Conservation (phyloP, 495 filamentous ascomycete genomes). For the Podospora didyma region DNA sequence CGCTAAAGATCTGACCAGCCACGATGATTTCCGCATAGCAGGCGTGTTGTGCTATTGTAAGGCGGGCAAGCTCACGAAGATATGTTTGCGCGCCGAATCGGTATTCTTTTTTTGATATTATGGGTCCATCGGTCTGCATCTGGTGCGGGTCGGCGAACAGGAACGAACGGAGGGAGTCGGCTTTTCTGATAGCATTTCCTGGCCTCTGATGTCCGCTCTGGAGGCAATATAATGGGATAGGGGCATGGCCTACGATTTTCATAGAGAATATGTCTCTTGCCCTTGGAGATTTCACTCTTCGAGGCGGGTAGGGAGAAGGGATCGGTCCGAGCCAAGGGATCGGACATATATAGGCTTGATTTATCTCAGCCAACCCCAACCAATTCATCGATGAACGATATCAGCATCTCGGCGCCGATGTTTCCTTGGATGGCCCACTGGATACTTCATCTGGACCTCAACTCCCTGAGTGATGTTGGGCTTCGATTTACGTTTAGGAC, state of each 20-base stretch:
- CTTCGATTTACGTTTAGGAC: no score
- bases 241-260: constrained; percentile 9
- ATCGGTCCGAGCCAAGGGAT: neutral
- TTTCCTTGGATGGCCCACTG: no score
- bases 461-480: no score
- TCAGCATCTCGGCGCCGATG: no score
- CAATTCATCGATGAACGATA: no score
- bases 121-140: constrained; percentile 7
- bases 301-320: neutral
- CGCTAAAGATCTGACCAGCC: constrained; percentile 1
- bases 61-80: constrained; percentile 14
- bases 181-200: constrained; percentile 9
- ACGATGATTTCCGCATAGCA: constrained; percentile 10
- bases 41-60: constrained; percentile 7
- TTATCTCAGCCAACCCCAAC: no score
- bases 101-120: constrained; percentile 18
- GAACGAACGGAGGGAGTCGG: constrained; percentile 2
- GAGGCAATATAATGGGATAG: constrained; percentile 10
- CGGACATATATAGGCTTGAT: neutral
- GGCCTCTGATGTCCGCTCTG: neutral
- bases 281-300: neutral
- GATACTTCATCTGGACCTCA: no score
- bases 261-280: constrained; percentile 11
- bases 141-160: neutral
- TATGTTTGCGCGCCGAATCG: constrained; percentile 11